These are phyloP conservation scores for Phytophthora sansomeana DNA, from an alignment of 352 stramenopile genomes.

Conservation along the genomic window DNA sequence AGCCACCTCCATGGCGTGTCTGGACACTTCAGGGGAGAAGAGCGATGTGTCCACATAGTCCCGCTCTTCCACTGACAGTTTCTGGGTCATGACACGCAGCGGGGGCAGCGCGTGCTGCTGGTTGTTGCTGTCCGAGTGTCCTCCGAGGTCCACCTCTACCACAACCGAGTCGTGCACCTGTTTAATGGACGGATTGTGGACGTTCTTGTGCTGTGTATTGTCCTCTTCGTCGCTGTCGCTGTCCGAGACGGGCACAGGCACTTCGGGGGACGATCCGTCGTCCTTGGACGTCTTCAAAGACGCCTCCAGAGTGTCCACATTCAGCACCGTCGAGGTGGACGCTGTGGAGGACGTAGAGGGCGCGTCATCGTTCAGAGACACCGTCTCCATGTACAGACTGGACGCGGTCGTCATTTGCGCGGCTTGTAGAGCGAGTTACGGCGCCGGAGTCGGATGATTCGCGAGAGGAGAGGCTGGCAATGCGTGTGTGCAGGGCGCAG, in stretches of 20 bases:
- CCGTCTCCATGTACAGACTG: slow-evolving; percentile 69
- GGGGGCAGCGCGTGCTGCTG: slow-evolving; percentile 49
- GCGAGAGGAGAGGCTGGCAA: not conserved
- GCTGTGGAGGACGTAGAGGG: slow-evolving; percentile 8
- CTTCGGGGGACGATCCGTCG: slow-evolving; percentile 21
- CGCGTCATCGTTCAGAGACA: slow-evolving; percentile 78
- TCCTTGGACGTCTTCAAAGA: slow-evolving; percentile 51
- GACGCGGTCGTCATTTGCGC: slow-evolving; percentile 42
- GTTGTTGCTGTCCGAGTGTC: slow-evolving; percentile 18
- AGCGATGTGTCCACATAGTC: slow-evolving; percentile 84
- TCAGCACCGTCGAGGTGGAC: slow-evolving; percentile 27
- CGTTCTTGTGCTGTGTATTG: slow-evolving; percentile 17
- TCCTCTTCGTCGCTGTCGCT: slow-evolving; percentile 40
- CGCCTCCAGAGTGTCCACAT: slow-evolving; percentile 61
- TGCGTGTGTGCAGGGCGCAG: not conserved
- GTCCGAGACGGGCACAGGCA: slow-evolving; percentile 19
- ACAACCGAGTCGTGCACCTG: slow-evolving; percentile 17
- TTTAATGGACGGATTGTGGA: slow-evolving; percentile 1
- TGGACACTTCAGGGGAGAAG: slow-evolving; percentile 85
- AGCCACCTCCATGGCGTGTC: slow-evolving; percentile 85
- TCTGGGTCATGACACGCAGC: slow-evolving; percentile 49
- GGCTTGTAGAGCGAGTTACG: not conserved
- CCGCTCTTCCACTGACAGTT: slow-evolving; percentile 48
- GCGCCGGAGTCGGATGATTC: not conserved
- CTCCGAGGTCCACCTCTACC: slow-evolving; percentile 20